Evolutionary conservation across 306 rosid genomes (phyloP), one percentile per base, ranked within the genome.

Genomic region (Cotoneaster glaucophyllus): DNA sequence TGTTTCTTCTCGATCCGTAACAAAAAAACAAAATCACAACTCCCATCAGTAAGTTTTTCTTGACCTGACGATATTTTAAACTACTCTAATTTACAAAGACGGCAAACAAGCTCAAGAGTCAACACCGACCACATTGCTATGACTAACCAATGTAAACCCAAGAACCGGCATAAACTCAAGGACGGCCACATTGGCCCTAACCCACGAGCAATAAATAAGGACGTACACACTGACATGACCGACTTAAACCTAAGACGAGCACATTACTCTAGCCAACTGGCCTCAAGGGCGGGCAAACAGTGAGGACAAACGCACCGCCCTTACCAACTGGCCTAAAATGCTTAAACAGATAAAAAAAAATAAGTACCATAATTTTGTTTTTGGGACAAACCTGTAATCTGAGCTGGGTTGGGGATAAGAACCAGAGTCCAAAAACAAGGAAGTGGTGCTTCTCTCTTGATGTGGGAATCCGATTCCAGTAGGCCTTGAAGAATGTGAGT

Each of bases 381-480:
- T 34, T 53, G 26, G 78, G 77, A 64, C 75, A 75, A 71, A 93
- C 97, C 96, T 90, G 90, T 82, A 91, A 61, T 89, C 90, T 70
- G 85, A 34, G 87, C 77, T 82, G 39, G 64, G 76, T 44, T 87
- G 88, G 69, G 82, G 85, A 71, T 75, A 87, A 70, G 91, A 82
- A 69, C 76, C 86, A 63, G 86, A 79, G 70, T 93, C 94, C 73
- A 87, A 84, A 73, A 89, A 83, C 86, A 86, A 71, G 62, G 97
- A 82, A 64, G 74, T 80, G 59, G 74, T 78, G 74, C 53, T 83
- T 75, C 79, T 87, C 67, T 91, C 93, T 76, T 88, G 90, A 65
- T 81, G 80, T 54, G 89, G 81, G 71, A 93, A 79, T 57, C 84
- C 90, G 58, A 77, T 61, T n/a, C 76, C 83, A 73, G 78, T 45